A percentile compares a stretch with the other conserved stretches of the same genome.
These are phyloP conservation scores for Aspergillus mulundensis DNA, from an alignment of 495 filamentous ascomycete genomes.

Conservation along the genomic window DNA sequence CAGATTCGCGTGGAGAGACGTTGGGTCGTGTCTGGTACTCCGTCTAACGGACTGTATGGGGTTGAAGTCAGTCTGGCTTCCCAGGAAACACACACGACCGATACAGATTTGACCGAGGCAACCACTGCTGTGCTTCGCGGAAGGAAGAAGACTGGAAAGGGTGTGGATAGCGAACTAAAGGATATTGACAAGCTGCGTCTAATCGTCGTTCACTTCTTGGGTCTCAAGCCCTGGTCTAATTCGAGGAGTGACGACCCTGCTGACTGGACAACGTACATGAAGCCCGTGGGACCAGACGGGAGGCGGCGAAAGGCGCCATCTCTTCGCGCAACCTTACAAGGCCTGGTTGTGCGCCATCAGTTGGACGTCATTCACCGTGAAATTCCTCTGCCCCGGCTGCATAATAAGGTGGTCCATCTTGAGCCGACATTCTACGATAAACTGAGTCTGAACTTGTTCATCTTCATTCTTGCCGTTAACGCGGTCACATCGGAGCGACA, in stretches of 20 bases:
- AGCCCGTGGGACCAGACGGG: slow-evolving; percentile 54
- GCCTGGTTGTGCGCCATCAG: slow-evolving; percentile 76
- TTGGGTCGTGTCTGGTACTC: slow-evolving; percentile 92
- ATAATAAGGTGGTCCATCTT: slow-evolving; percentile 67
- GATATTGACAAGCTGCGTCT: slow-evolving; percentile 72
- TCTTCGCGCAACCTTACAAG: slow-evolving; percentile 65
- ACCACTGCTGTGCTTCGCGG: slow-evolving; percentile 30
- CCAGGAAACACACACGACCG: slow-evolving; percentile 39
- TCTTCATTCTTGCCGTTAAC: slow-evolving; percentile 75
- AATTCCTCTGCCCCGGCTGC: slow-evolving; percentile 61
- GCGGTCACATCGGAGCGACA: slow-evolving; percentile 82
- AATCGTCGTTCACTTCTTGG: slow-evolving; percentile 67
- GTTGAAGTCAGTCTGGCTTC: slow-evolving; percentile 60
- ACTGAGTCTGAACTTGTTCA: slow-evolving; percentile 78
- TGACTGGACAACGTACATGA: slow-evolving; percentile 73
- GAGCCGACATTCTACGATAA: slow-evolving; percentile 82
- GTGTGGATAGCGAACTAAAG: slow-evolving; percentile 53
- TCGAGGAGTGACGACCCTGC: slow-evolving; percentile 44
- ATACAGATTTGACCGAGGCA: slow-evolving; percentile 31
- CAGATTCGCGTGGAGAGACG: slow-evolving; percentile 66
- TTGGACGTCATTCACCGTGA: slow-evolving; percentile 64
- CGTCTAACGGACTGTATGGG: slow-evolving; percentile 75
- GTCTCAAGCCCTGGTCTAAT: slow-evolving; percentile 72
- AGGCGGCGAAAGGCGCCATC: slow-evolving; percentile 54
- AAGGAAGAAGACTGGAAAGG: slow-evolving; percentile 35